phyloP scores from a whole-genome alignment of 2,329 filamentous ascomycete species.

The Lomentospora prolificans region DNA sequence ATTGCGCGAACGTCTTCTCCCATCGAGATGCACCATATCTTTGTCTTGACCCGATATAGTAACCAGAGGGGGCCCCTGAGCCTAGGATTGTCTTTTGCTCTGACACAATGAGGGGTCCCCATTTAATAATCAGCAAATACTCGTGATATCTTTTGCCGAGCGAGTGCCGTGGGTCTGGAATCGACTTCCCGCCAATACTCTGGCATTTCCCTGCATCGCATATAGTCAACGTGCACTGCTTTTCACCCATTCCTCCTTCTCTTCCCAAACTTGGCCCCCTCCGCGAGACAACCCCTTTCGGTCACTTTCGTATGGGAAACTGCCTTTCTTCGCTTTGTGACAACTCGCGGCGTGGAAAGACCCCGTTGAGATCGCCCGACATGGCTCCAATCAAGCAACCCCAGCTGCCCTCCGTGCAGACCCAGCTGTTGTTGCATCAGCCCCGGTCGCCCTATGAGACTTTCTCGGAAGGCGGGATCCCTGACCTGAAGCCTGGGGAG shows the following conservation, averaged over 20 bases:
- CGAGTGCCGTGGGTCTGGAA: not conserved
- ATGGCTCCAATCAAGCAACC: constrained; percentile 6
- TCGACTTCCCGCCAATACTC: too few relatives aligned
- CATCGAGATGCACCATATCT: too few relatives aligned
- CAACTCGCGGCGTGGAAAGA: not conserved
- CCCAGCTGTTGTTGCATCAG: constrained; percentile 5
- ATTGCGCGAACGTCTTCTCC: not conserved
- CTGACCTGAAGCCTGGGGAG: constrained; percentile 1
- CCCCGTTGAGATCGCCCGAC: not conserved
- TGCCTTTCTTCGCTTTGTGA: not conserved
- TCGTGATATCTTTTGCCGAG: not conserved
- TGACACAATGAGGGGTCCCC: too few relatives aligned
- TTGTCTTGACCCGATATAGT: too few relatives aligned
- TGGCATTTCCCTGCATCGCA: too few relatives aligned
- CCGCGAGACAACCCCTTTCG: not conserved
- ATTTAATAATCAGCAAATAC: not conserved
- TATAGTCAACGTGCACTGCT: too few relatives aligned
- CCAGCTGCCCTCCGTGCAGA: constrained; percentile 7
- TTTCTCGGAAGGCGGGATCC: constrained; percentile 1
- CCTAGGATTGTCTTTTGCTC: too few relatives aligned
- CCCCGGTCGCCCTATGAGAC: constrained; percentile 7
- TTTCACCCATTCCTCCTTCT: not conserved
- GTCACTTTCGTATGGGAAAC: constrained; percentile 3
- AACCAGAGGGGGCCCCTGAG: too few relatives aligned
- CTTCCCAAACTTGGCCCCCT: not conserved